Percentiles rank a stretch among this genome's conserved stretches.
These are phyloP conservation scores for Hericium alpestre DNA, from an alignment of 768 basidiomycete genomes.

Conservation along the genomic window DNA sequence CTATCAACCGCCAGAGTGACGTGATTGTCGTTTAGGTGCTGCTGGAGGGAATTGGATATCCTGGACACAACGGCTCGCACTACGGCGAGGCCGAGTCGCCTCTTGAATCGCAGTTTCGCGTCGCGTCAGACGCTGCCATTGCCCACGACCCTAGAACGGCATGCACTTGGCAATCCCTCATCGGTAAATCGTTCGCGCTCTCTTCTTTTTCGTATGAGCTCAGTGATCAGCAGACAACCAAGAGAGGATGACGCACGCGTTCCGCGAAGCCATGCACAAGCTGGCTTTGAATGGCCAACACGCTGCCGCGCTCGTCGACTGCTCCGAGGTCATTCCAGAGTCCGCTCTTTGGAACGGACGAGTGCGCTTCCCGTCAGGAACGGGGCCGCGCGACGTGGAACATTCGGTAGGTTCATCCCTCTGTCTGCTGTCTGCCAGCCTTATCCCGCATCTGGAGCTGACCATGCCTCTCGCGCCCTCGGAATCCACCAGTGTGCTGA, in stretches of 20 bases:
- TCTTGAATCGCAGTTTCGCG: constrained; percentile 30
- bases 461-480: background rate
- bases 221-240: background rate
- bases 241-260: background rate
- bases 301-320: constrained; percentile 27
- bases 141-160: constrained; percentile 7
- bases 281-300: background rate
- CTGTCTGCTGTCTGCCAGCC: background rate
- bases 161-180: constrained; percentile 36
- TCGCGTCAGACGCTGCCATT: constrained; percentile 31
- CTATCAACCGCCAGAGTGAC: constrained; percentile 23
- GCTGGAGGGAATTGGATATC: background rate
- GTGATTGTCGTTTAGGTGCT: background rate
- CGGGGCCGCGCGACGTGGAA: constrained; percentile 14
- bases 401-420: background rate
- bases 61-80: constrained; percentile 14
- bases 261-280: background rate
- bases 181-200: constrained; percentile 2
- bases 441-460: background rate
- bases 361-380: constrained; percentile 25
- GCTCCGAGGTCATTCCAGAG: constrained; percentile 33
- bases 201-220: background rate
- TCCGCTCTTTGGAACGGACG: constrained; percentile 18
- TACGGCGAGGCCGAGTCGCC: constrained; percentile 30
- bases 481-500: too few relatives aligned